phyloP scores from a whole-genome alignment of 2,329 filamentous ascomycete species.

The Lasiodiplodia sp. region DNA sequence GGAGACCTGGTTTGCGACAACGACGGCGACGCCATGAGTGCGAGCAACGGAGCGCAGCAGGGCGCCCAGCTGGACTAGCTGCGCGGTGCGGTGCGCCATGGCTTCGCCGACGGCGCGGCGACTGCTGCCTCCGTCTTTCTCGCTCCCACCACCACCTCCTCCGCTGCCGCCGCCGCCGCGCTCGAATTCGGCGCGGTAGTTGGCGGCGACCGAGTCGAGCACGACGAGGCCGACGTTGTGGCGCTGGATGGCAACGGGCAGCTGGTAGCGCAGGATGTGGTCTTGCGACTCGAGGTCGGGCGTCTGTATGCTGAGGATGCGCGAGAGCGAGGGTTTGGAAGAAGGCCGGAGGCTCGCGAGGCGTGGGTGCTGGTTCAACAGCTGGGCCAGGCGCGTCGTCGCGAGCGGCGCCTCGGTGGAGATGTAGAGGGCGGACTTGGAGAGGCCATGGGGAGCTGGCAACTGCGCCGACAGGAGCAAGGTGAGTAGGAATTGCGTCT shows the following conservation, averaged over 20 bases:
- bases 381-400: constrained; percentile 80
- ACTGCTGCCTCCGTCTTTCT: constrained; percentile 43
- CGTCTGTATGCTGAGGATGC: constrained; percentile 80
- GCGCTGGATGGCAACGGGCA: constrained; percentile 81
- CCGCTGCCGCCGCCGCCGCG: constrained; percentile 42
- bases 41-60: constrained; percentile 78
- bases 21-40: constrained; percentile 77
- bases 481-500: constrained; percentile 90
- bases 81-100: constrained; percentile 78
- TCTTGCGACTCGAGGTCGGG: constrained; percentile 94
- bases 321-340: constrained; percentile 70
- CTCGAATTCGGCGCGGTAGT: constrained; percentile 92
- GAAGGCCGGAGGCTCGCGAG: constrained; percentile 56
- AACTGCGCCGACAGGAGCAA: constrained; percentile 87
- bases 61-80: constrained; percentile 78
- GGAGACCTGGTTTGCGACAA: constrained; percentile 94
- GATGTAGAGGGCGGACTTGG: constrained; percentile 84
- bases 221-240: constrained; percentile 82
- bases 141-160: neutral
- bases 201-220: constrained; percentile 91
- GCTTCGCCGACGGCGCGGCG: constrained; percentile 37
- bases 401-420: constrained; percentile 89
- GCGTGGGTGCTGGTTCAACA: constrained; percentile 72
- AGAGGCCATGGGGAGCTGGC: constrained; percentile 72
- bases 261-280: constrained; percentile 90